phyloP scores from a whole-genome alignment of 2,329 filamentous ascomycete genomes.

The Ophiognomonia clavigignenti-juglandacearum region DNA sequence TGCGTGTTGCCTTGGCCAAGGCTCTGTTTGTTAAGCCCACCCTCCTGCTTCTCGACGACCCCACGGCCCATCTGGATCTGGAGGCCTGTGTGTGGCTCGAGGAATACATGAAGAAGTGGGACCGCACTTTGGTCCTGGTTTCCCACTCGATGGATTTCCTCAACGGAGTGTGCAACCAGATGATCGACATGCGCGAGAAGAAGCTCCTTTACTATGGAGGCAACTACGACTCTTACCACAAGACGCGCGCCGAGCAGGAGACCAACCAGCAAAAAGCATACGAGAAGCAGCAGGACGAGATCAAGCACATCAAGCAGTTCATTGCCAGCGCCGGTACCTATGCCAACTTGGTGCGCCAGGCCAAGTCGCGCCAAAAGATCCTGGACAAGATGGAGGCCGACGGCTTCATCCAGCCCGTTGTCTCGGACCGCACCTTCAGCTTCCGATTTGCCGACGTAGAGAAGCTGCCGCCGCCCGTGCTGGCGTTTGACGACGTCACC shows the following conservation, averaged over 20 bases:
- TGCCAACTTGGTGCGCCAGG: conserved; percentile 97
- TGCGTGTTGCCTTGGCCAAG: conserved; percentile 97
- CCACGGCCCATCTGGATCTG: conserved; percentile 97
- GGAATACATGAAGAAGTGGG: conserved; percentile 99
- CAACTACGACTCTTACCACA: conserved; percentile 98
- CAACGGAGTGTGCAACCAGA: conserved; percentile 96
- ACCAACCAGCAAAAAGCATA: conserved; percentile 99
- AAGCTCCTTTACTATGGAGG: conserved; percentile 96
- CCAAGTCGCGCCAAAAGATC: conserved; percentile 99
- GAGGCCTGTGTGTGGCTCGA: conserved; percentile 99
- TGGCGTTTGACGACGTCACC: conserved; percentile 94
- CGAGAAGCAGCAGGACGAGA: conserved; percentile 98
- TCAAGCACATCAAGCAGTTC: conserved; percentile 99
- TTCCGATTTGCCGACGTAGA: conserved; percentile 99
- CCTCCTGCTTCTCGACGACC: conserved; percentile 92
- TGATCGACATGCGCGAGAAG: conserved; percentile 96
- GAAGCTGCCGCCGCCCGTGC: conserved; percentile 95
- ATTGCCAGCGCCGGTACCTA: conserved; percentile 99
- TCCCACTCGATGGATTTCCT: conserved; percentile 99
- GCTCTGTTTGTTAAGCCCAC: conserved; percentile 98
- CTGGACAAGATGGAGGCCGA: conserved; percentile 99
- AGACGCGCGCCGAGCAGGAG: conserved; percentile 92
- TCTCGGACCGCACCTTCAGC: conserved; percentile 81
- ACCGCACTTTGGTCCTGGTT: conserved; percentile 90
- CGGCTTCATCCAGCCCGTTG: conserved; percentile 91